Evolutionary conservation across 2,329 filamentous ascomycete genomes (phyloP), one percentile per base, ranked within the genome.

Genomic region (Cercospora sp.): DNA sequence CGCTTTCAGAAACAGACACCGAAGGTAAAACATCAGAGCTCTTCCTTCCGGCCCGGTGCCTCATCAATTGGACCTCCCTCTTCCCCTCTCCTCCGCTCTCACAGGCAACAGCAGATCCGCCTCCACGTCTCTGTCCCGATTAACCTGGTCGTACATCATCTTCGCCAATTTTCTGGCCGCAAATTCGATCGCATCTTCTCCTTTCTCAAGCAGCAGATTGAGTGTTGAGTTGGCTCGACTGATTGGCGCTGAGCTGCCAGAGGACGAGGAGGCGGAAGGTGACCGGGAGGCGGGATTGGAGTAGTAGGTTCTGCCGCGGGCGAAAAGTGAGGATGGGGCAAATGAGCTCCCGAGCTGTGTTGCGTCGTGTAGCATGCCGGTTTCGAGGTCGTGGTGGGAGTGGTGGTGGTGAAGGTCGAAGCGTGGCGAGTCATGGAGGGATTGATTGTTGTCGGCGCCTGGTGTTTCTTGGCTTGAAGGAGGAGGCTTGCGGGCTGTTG

Each of bases 21-120:
- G 5, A 16, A 36, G 5, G 13, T 5, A 12, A 13, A 5, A 36
- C 12, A 6, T 5, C 0, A 36, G 16, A 42, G 16, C 16, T n/a
- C 36, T 42, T 42, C 5, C 16, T n/a, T 42, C 13, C 16, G 36
- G 7, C 16, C 36, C n/a, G 5, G 2, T n/a, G 6, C 36, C 1
- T 8, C 16, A 42, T n/a, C 36, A n/a, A n/a, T 7, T 5, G 33
- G 33, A 39, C 7, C 45, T 2, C 10, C 1, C 3, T 13, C 45
- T 23, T 18, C 8, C 42, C 45, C 2, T 12, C 70, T 75, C 72
- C 12, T 60, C 13, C 18, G 67, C 33, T 57, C 45, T 66, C 7
- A 76, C 66, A 3, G 75, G 73, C 64, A 77, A 67, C 55, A 77
- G 28, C 63, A 77, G 59, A 1, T 74, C 74, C 26, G 72, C 70